phyloP scores from a whole-genome alignment of 306 rosid genomes.

The Begonia loranthoides region DNA sequence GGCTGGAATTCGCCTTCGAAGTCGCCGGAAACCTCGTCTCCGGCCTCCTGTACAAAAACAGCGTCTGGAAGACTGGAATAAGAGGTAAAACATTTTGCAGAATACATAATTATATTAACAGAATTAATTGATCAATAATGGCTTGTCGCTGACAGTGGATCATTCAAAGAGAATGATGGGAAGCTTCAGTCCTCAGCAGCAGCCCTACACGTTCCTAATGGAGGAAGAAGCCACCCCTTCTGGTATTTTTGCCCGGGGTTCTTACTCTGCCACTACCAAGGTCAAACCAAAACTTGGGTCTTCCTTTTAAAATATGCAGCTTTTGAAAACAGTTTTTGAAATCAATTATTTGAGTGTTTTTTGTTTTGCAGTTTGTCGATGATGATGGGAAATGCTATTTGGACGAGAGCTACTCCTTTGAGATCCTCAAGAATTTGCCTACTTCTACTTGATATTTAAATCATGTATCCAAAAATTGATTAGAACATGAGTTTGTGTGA shows the following conservation, averaged over 20 bases:
- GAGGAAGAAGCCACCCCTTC: slow-evolving; percentile 81
- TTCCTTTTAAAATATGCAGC: no score
- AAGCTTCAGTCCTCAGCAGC: slow-evolving; percentile 67
- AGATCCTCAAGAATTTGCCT: slow-evolving; percentile 80
- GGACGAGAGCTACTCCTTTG: slow-evolving; percentile 66
- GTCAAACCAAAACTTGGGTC: slow-evolving; percentile 20
- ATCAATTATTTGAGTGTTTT: not conserved
- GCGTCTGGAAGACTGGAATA: slow-evolving; percentile 61
- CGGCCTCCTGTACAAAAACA: slow-evolving; percentile 66
- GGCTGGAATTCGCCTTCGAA: slow-evolving; percentile 38
- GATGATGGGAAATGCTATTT: slow-evolving; percentile 82
- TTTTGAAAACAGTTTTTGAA: not conserved
- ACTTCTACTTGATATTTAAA: slow-evolving; percentile 16
- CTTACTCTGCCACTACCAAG: slow-evolving; percentile 69
- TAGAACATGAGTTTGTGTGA: no score
- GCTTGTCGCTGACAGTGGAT: slow-evolving; percentile 36
- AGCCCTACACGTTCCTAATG: slow-evolving; percentile 50
- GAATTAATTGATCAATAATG: no score
- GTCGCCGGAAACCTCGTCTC: slow-evolving; percentile 70
- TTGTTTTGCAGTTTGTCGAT: slow-evolving; percentile 56
- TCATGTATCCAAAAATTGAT: no score
- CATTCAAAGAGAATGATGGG: slow-evolving; percentile 67
- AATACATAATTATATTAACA: not conserved
- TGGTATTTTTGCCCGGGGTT: slow-evolving; percentile 71
- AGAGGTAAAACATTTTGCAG: slow-evolving; percentile 40